Percentiles rank a stretch among this genome's conserved stretches.
These are phyloP conservation scores for Aspergillus kassunensis DNA, from an alignment of 495 filamentous ascomycete genomes.

Conservation along the genomic window DNA sequence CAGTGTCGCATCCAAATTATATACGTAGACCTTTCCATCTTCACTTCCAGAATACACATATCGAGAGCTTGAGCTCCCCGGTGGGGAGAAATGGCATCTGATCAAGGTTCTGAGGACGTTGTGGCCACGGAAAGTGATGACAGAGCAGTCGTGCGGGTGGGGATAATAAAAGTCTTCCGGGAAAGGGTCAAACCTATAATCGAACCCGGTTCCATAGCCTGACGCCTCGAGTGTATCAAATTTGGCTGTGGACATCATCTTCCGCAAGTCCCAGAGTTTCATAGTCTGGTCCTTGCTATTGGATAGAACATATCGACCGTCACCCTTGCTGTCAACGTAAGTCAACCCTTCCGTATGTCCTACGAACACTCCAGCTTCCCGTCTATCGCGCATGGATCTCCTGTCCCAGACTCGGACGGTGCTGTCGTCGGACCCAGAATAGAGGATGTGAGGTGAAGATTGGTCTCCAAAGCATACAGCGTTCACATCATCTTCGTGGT, in stretches of 20 bases:
- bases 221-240: constrained; percentile 53
- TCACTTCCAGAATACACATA: constrained; percentile 91
- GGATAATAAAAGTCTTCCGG: constrained; percentile 62
- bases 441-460: constrained; percentile 87
- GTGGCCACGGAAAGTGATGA: constrained; percentile 93
- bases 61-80: constrained; percentile 78
- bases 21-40: constrained; percentile 85
- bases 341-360: constrained; percentile 94
- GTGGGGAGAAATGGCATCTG: constrained; percentile 92
- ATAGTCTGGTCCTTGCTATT: constrained; percentile 96
- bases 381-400: constrained; percentile 78
- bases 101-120: constrained; percentile 84
- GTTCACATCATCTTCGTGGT: constrained; percentile 88
- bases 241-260: constrained; percentile 67
- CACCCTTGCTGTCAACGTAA: constrained; percentile 94
- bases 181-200: constrained; percentile 78
- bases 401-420: constrained; percentile 89
- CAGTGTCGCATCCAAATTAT: constrained; percentile 90
- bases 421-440: constrained; percentile 82
- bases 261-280: constrained; percentile 95
- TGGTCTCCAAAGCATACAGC: constrained; percentile 94
- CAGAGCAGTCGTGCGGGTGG: constrained; percentile 82
- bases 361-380: constrained; percentile 87
- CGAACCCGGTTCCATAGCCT: constrained; percentile 65
- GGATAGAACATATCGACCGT: constrained; percentile 88